Base-by-base conservation (phyloP, 805 yeast genomes). In the Ogataea angusta region DNA sequence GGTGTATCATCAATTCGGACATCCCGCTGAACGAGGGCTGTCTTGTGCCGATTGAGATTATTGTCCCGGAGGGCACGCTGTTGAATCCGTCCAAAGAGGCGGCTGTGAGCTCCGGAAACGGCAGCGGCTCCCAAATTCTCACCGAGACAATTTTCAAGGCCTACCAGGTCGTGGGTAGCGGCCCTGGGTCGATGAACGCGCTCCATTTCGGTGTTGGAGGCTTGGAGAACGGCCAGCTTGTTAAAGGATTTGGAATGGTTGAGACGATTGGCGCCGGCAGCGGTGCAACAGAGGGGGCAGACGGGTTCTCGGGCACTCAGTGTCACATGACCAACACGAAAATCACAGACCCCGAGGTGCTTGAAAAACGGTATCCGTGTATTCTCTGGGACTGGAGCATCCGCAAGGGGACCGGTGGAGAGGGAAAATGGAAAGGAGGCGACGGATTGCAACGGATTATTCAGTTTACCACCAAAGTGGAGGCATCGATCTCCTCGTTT, bases 171-270 rank as follows among this genome's bases (percentile, higher is more conserved):
- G 80, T 85, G 56, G 95, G 95, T 2, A 95, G 88, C 43, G 85
- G 95, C 1, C 95, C 87, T 58, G 95, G 96, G 21, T 88, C 91
- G 42, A 85, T 93, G 66, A 89, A 89, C 63, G 87, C 86, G 61
- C 72, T 89, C 45, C 85, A 93, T 0, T 89, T 88, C 66, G 96
- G 96, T 34, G 34, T 30, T 9, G 43, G 43, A 16, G 43, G 43
- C 9, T 6, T 40, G 30, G 34, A 29, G 7, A 24, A 40, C 17
- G 43, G 43, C n/a, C n/a, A 34, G 30, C 26, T 40, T 8, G 38
- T 40, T 4, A 22, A 66, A 16, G 74, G 77, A 7, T 76, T 75
- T 53, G 81, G 78, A 3, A 71, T 71, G 52, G 70, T 72, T 39
- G 81, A 76, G 49, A 74, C 81, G 2, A 74, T 76, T 40, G 76